Conservation (phyloP, 2,329 filamentous ascomycete species). For the Coniella lustricola region DNA sequence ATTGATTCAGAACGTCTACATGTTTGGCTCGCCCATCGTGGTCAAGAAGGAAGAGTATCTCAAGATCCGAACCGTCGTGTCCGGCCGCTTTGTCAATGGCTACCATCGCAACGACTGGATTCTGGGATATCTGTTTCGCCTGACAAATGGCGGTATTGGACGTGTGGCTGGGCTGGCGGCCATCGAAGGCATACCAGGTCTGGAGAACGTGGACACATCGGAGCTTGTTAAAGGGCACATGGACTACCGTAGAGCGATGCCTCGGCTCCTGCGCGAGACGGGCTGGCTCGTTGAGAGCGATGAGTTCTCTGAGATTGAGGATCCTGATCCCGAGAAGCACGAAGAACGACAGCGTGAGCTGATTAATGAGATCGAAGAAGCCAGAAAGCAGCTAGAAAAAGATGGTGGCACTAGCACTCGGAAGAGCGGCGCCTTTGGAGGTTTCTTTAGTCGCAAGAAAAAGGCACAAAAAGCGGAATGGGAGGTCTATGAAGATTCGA, state of each 20-base stretch:
- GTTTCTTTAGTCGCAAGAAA: conserved; percentile 78
- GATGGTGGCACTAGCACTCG: conserved; percentile 34
- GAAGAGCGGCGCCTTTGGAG: conserved; percentile 47
- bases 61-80: conserved; percentile 71
- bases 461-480: conserved; percentile 57
- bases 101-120: conserved; percentile 98
- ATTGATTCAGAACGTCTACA: conserved; percentile 87
- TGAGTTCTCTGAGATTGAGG: conserved; percentile 94
- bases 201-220: conserved; percentile 88
- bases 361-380: conserved; percentile 94
- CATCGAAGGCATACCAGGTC: conserved; percentile 65
- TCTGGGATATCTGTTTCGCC: conserved; percentile 86
- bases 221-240: conserved; percentile 85
- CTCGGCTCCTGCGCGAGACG: conserved; percentile 73
- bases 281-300: conserved; percentile 90
- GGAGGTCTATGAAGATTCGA: conserved; percentile 16
- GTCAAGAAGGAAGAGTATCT: conserved; percentile 87
- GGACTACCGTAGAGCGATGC: conserved; percentile 93
- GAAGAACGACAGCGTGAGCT: conserved; percentile 80
- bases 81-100: conserved; percentile 90
- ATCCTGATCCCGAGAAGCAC: conserved; percentile 93
- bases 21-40: conserved; percentile 89
- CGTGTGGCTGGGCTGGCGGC: conserved; percentile 76
- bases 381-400: conserved; percentile 75
- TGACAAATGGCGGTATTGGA: conserved; percentile 87